These are phyloP conservation scores for Osmanthus fragrans DNA, from an alignment of 257 asterid species.

Conservation along the genomic window DNA sequence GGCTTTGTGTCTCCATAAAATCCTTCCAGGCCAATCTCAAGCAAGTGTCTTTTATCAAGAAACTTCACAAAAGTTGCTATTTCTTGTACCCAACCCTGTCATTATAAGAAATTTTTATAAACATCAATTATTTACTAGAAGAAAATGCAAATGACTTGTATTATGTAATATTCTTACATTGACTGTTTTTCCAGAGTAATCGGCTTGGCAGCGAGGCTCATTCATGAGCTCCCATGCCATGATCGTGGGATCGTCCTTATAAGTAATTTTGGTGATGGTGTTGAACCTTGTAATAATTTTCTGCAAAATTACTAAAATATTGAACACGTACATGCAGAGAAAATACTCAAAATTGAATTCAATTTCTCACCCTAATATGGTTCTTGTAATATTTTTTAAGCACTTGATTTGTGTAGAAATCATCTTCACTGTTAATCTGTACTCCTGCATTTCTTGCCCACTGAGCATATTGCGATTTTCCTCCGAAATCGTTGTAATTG, in stretches of 20 bases:
- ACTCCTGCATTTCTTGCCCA: slow-evolving; percentile 53
- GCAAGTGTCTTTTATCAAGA: slow-evolving; percentile 53
- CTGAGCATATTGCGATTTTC: slow-evolving; percentile 42
- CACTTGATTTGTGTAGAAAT: slow-evolving; percentile 43
- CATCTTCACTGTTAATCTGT: slow-evolving; percentile 36
- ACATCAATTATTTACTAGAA: background rate
- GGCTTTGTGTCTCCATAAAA: slow-evolving; percentile 77
- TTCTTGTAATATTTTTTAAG: slow-evolving; percentile 46
- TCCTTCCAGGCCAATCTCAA: slow-evolving; percentile 81
- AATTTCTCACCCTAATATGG: slow-evolving; percentile 30
- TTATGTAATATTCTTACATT: slow-evolving; percentile 20
- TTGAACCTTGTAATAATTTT: slow-evolving; percentile 44
- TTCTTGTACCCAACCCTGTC: slow-evolving; percentile 51
- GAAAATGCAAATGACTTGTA: background rate
- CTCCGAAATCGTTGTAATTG: slow-evolving; percentile 58
- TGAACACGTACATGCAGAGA: background rate
- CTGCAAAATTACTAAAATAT: slow-evolving; percentile 1
- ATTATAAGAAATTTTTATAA: background rate
- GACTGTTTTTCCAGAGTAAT: slow-evolving; percentile 46
- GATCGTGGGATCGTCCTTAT: slow-evolving; percentile 48
- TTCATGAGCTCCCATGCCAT: slow-evolving; percentile 68
- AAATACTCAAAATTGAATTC: background rate
- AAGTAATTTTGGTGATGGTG: slow-evolving; percentile 37
- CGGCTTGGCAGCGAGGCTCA: slow-evolving; percentile 57
- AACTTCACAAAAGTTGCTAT: slow-evolving; percentile 68